phyloP scores from a whole-genome alignment of 495 filamentous ascomycete genomes.

The Cercophora sp. region DNA sequence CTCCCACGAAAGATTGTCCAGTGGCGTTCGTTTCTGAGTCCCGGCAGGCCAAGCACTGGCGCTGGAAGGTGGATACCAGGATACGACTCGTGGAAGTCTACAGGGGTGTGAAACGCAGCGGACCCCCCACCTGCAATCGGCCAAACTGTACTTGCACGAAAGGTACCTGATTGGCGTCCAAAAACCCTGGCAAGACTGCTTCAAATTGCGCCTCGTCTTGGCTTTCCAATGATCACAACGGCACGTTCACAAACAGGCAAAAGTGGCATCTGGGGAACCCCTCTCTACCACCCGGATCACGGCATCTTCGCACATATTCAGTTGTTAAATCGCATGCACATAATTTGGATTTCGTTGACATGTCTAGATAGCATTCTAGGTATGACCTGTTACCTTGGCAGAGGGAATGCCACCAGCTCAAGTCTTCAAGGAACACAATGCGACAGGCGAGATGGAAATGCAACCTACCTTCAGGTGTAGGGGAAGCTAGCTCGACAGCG shows the following conservation, averaged over 20 bases:
- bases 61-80: conserved; percentile 12
- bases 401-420: too few relatives aligned
- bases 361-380: too few relatives aligned
- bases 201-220: conserved; percentile 11
- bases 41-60: conserved; percentile 9
- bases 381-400: too few relatives aligned
- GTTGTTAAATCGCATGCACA: not conserved
- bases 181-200: not conserved
- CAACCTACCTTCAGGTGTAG: too few relatives aligned
- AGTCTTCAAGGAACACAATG: too few relatives aligned
- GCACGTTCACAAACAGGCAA: not conserved
- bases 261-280: not conserved
- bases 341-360: not conserved
- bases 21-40: conserved; percentile 26
- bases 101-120: conserved; percentile 5
- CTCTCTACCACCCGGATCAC: not conserved
- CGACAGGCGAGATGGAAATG: too few relatives aligned
- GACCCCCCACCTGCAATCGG: not conserved
- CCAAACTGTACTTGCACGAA: not conserved
- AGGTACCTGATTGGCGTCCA: conserved; percentile 8
- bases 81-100: conserved; percentile 3
- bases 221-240: not conserved
- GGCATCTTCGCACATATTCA: not conserved
- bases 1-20: conserved; percentile 14
- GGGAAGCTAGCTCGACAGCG: too few relatives aligned